A percentile compares a stretch with the other conserved stretches of the same genome.
Conservation (phyloP, 106 monocot genomes). For the Posidonia australis region DNA sequence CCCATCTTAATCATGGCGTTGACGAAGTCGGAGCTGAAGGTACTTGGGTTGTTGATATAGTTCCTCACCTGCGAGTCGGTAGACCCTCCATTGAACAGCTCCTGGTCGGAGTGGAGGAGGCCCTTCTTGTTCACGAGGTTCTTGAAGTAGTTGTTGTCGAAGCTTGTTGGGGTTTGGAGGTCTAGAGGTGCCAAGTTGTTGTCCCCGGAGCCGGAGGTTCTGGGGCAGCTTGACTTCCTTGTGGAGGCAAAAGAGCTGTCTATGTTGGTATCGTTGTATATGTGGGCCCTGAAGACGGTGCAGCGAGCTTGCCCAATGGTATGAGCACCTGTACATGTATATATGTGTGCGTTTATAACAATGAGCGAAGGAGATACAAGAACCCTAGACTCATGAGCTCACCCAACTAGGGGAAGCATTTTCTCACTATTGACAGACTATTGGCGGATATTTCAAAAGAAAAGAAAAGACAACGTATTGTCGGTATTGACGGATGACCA, state of each 20-base stretch:
- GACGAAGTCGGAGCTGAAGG: conserved; percentile 56
- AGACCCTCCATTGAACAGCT: conserved; percentile 58
- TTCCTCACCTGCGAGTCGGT: conserved; percentile 41
- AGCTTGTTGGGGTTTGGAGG: conserved; percentile 33
- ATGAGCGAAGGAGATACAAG: background rate
- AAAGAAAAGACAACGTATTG: too few relatives aligned
- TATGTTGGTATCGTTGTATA: conserved; percentile 84
- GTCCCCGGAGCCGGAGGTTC: conserved; percentile 32
- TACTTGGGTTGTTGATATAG: conserved; percentile 32
- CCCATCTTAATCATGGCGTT: conserved; percentile 84
- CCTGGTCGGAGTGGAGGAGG: conserved; percentile 82
- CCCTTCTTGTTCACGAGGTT: conserved; percentile 56
- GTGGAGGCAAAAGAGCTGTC: conserved; percentile 36
- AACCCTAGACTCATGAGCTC: background rate
- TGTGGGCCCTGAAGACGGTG: conserved; percentile 36
- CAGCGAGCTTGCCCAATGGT: conserved; percentile 69
- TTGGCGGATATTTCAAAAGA: too few relatives aligned
- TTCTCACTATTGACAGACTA: too few relatives aligned
- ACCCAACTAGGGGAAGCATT: too few relatives aligned
- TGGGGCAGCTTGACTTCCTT: conserved; percentile 34
- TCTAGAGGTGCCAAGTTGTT: conserved; percentile 51
- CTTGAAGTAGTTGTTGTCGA: conserved; percentile 65
- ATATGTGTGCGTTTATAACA: background rate
- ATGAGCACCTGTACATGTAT: conserved; percentile 35
- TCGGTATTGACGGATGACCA: too few relatives aligned